Evolutionary conservation across 306 rosid genomes (phyloP).

Genomic region (Prunus fruticosa): DNA sequence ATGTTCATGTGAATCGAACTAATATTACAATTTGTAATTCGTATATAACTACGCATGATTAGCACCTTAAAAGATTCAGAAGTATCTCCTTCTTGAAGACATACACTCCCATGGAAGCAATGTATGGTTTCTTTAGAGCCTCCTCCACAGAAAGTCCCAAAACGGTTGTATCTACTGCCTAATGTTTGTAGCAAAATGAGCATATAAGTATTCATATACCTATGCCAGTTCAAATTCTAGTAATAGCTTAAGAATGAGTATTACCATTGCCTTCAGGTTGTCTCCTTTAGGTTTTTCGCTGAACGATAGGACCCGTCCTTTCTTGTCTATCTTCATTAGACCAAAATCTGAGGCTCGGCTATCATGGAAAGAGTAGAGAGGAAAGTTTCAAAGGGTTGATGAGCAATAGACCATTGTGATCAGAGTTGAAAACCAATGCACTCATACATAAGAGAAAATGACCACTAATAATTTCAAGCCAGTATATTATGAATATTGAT

Average conservation of each 20-base stretch:
- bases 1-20: background rate
- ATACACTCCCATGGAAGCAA: slow-evolving; percentile 99
- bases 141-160: slow-evolving; percentile 82
- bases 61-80: slow-evolving; percentile 80
- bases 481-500: no score
- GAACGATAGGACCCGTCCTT: slow-evolving; percentile 57
- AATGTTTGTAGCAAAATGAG: slow-evolving; percentile 28
- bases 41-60: background rate
- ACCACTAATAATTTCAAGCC: no score
- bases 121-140: slow-evolving; percentile 79
- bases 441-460: background rate
- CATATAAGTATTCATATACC: slow-evolving; percentile 17
- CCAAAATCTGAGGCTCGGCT: slow-evolving; percentile 99
- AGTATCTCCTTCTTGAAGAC: slow-evolving; percentile 97
- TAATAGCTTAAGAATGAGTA: background rate
- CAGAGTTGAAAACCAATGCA: background rate
- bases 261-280: slow-evolving; percentile 83
- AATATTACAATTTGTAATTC: background rate
- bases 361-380: slow-evolving; percentile 21
- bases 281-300: slow-evolving; percentile 87
- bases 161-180: slow-evolving; percentile 91
- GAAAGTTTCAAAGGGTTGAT: slow-evolving; percentile 17
- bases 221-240: slow-evolving; percentile 9
- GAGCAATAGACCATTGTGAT: background rate
- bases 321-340: slow-evolving; percentile 93